phyloP scores from a whole-genome alignment of 2,329 filamentous ascomycete species.

The Apiospora aurea region DNA sequence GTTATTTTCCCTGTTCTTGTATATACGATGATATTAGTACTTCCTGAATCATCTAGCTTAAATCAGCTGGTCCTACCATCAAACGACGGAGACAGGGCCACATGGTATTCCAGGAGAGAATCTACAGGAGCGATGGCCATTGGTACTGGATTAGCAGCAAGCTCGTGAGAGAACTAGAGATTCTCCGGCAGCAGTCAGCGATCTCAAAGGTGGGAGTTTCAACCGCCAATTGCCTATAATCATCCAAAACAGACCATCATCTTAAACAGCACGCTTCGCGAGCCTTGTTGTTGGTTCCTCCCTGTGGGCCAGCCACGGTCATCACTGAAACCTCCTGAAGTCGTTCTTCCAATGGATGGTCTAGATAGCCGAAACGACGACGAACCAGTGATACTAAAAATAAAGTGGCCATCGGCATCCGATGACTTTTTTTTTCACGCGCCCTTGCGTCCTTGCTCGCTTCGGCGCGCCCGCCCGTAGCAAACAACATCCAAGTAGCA shows the following conservation, averaged over 20 bases:
- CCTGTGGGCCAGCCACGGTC: neutral
- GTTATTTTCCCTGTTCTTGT: neutral
- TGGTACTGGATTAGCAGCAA: neutral
- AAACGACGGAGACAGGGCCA: neutral
- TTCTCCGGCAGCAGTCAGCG: neutral
- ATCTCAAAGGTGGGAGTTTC: neutral
- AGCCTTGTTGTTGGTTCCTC: neutral
- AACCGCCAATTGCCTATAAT: neutral
- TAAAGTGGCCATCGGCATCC: neutral
- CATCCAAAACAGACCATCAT: neutral
- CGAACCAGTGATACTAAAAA: neutral
- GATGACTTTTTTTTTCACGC: neutral
- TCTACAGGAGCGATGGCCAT: neutral
- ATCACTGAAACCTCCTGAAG: neutral
- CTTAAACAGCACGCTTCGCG: neutral
- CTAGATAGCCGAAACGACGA: slow-evolving; percentile 4
- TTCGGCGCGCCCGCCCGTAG: slow-evolving; percentile 2
- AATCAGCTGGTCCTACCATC: neutral
- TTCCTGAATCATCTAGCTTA: neutral
- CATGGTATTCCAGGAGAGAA: neutral
- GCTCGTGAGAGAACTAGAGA: neutral
- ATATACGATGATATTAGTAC: neutral
- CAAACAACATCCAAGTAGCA: neutral
- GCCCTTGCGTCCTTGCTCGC: slow-evolving; percentile 1
- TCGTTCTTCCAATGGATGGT: neutral